Conservation (phyloP, 306 rosid genomes). For the Pyrus bretschneideri region DNA sequence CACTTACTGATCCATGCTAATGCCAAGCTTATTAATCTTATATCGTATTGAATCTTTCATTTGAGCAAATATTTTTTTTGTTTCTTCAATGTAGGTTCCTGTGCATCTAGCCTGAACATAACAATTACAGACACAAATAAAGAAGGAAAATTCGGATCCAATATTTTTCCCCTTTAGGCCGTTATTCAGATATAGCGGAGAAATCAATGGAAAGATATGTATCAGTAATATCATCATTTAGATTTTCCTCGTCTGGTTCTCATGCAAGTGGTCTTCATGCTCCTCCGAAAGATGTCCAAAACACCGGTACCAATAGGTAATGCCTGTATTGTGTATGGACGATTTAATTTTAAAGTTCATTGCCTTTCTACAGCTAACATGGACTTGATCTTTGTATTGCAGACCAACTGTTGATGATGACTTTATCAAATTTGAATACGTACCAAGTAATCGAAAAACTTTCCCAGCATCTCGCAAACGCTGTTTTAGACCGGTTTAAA, state of each 20-base stretch:
- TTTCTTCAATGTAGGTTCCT: constrained; percentile 32
- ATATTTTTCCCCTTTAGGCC: constrained; percentile 72
- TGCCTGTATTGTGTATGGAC: background rate
- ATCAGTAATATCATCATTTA: constrained; percentile 58
- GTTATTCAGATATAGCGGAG: constrained; percentile 75
- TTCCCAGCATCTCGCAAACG: constrained; percentile 13
- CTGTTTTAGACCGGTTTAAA: constrained; percentile 15
- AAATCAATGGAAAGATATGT: constrained; percentile 77
- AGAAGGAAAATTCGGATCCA: constrained; percentile 58
- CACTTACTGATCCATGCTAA: background rate
- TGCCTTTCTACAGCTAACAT: background rate
- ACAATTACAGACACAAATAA: constrained; percentile 20
- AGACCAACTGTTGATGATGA: constrained; percentile 38
- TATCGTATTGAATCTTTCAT: background rate
- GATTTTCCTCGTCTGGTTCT: constrained; percentile 61
- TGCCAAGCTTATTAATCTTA: background rate
- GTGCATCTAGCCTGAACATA: constrained; percentile 19
- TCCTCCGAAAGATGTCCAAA: constrained; percentile 63
- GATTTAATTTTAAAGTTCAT: constrained; percentile 16
- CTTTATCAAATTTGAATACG: constrained; percentile 48
- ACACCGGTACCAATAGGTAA: constrained; percentile 45
- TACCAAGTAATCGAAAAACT: constrained; percentile 39
- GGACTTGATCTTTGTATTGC: constrained; percentile 11
- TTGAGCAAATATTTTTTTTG: background rate
- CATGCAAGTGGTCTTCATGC: constrained; percentile 95